phyloP scores from a whole-genome alignment of 768 basidiomycete species.

The Mycena rosella region DNA sequence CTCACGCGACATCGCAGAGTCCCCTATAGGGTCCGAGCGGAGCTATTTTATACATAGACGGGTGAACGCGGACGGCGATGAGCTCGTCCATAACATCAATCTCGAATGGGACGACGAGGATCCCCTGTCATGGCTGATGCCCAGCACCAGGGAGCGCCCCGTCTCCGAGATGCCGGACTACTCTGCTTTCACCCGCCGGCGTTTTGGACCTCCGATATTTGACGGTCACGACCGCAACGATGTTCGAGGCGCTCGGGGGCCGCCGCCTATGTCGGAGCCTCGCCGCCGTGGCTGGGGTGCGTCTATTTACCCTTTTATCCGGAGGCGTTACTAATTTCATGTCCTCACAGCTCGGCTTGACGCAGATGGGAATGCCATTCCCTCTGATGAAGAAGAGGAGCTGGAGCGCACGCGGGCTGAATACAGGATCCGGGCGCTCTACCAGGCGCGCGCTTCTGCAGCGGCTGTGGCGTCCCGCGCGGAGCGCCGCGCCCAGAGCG shows the following conservation, averaged over 20 bases:
- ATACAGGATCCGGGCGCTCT: constrained; percentile 55
- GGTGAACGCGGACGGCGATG: constrained; percentile 52
- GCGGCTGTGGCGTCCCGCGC: constrained; percentile 16
- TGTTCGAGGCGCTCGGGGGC: constrained; percentile 1
- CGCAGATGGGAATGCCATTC: constrained; percentile 73
- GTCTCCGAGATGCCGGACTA: constrained; percentile 29
- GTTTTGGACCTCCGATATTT: constrained; percentile 1
- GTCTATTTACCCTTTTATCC: constrained; percentile 35
- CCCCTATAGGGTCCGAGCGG: constrained; percentile 37
- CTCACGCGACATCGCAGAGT: constrained; percentile 31
- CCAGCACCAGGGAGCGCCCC: constrained; percentile 29
- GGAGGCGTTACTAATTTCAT: not conserved
- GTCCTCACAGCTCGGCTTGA: constrained; percentile 58
- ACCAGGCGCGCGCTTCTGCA: constrained; percentile 42
- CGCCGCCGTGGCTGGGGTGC: constrained; percentile 63
- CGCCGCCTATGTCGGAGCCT: constrained; percentile 19
- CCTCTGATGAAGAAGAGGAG: constrained; percentile 72
- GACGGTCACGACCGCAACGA: constrained; percentile 33
- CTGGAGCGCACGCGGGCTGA: constrained; percentile 67
- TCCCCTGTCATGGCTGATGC: constrained; percentile 47
- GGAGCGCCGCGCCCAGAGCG: constrained; percentile 19
- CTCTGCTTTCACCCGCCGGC: constrained; percentile 22
- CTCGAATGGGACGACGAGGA: constrained; percentile 56
- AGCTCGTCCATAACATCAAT: constrained; percentile 55
- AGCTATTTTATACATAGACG: constrained; percentile 53